phyloP scores from a whole-genome alignment of 2,329 filamentous ascomycete genomes.

The Botrytis paeoniae region DNA sequence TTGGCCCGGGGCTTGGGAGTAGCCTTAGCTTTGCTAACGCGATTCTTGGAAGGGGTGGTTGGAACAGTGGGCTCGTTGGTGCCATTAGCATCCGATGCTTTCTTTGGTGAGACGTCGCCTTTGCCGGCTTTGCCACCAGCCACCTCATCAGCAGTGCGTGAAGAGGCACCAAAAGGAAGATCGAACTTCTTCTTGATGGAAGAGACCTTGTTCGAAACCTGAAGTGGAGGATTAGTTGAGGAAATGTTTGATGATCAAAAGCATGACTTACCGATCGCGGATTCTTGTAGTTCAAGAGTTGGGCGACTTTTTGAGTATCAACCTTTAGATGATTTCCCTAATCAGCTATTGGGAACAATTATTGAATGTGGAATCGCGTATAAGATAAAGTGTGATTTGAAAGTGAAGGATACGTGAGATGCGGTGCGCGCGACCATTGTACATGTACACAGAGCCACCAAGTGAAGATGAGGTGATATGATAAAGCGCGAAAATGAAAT shows the following conservation, averaged over 20 bases:
- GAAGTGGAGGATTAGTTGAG: not conserved
- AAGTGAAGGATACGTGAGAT: not conserved
- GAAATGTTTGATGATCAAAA: not conserved
- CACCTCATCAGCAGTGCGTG: not conserved
- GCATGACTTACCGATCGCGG: conserved; percentile 25
- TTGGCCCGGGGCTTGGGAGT: conserved; percentile 23
- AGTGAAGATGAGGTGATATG: not conserved
- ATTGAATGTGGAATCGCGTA: not conserved
- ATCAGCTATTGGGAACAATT: conserved; percentile 2
- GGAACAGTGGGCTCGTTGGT: conserved; percentile 17
- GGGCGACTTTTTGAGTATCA: conserved; percentile 28
- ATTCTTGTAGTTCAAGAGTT: conserved; percentile 26
- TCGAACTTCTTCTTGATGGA: conserved; percentile 34
- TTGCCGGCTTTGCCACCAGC: not conserved
- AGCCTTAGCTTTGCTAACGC: conserved; percentile 20
- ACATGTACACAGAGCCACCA: not conserved
- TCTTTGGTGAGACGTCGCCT: not conserved
- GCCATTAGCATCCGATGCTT: conserved; percentile 14
- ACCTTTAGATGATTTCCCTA: conserved; percentile 23
- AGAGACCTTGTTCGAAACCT: conserved; percentile 27
- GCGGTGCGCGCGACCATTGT: not conserved
- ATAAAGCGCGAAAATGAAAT: not conserved
- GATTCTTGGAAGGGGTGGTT: conserved; percentile 18
- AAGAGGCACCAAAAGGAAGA: conserved; percentile 23
- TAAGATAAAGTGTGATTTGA: conserved; percentile 3